Base-by-base conservation (phyloP, 192 early-diverging fungal genomes). In the Powellomyces hirtus region DNA sequence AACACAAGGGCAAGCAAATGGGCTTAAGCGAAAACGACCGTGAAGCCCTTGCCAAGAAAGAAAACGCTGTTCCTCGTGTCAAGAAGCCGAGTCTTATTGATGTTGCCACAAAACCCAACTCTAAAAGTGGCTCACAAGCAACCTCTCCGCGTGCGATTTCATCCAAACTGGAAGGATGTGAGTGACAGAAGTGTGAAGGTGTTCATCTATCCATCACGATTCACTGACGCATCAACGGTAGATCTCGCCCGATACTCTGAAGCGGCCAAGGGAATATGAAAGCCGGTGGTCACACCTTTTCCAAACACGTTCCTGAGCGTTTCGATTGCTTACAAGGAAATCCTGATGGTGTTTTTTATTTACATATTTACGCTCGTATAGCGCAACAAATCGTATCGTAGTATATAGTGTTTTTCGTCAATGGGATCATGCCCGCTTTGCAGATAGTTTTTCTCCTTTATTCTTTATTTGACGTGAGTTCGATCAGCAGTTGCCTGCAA, bases 401-500 rank as follows among this genome's bases (percentile, higher is more conserved):
- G n/a, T n/a, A n/a, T n/a, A n/a, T n/a, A n/a, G n/a, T n/a, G n/a
- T n/a, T n/a, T n/a, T n/a, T n/a, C n/a, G n/a, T n/a, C n/a, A n/a
- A n/a, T n/a, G 40, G 40, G 10, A 18, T 42, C 40, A 18, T 8
- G 40, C 18, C 40, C 18, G 18, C 8, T 42, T 42, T 42, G 40
- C 10, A 42, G 18, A 42, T 13, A 42, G 18, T 42, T 42, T 8
- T 42, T 8, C 40, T 42, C 46, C 46, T 49, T 49, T 68, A 80
- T 42, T 81, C 79, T 27, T 75, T 75, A 58, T 78, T 79, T 1
- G 82, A 79, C 18, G 82, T 84, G 51, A 84, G 68, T 58, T 84
- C 82, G 7, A 84, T 75, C 53, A 84, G 58, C 42, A 84, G 59
- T 66, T 84, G 82, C 80, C 80, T 81, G 57, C 24, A 55, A 10